phyloP scores from a whole-genome alignment of 768 basidiomycete genomes.

The Cytidiella melzeri region DNA sequence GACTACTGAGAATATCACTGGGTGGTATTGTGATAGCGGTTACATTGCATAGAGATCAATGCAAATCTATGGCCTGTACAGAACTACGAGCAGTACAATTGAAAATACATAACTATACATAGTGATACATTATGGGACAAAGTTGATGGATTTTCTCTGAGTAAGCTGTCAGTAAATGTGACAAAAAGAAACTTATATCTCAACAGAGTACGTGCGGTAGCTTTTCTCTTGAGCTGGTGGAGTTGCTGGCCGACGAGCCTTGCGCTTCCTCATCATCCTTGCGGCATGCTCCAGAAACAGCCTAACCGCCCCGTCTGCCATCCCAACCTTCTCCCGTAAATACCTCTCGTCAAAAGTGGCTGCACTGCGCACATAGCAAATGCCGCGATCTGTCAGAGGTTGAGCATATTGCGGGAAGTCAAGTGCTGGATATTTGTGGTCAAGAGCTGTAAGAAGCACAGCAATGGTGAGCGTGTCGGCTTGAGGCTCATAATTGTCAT shows the following conservation, averaged over 20 bases:
- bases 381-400: background rate
- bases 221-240: background rate
- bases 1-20: background rate
- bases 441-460: too few relatives aligned
- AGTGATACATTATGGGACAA: too few relatives aligned
- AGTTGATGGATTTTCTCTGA: too few relatives aligned
- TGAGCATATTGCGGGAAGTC: too few relatives aligned
- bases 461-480: too few relatives aligned
- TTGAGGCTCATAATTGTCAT: too few relatives aligned
- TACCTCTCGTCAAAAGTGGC: background rate
- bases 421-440: too few relatives aligned
- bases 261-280: background rate
- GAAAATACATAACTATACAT: too few relatives aligned
- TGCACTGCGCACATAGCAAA: background rate
- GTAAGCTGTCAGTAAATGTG: too few relatives aligned
- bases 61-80: background rate
- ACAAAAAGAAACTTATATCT: too few relatives aligned
- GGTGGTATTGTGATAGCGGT: conserved; percentile 1
- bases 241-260: background rate
- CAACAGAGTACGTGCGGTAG: background rate
- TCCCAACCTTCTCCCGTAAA: background rate
- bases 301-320: background rate
- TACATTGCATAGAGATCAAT: background rate
- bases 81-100: too few relatives aligned
- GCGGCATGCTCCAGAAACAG: background rate